Evolutionary conservation across 768 basidiomycete genomes (phyloP).

Genomic region (Hypholoma sublateritium): DNA sequence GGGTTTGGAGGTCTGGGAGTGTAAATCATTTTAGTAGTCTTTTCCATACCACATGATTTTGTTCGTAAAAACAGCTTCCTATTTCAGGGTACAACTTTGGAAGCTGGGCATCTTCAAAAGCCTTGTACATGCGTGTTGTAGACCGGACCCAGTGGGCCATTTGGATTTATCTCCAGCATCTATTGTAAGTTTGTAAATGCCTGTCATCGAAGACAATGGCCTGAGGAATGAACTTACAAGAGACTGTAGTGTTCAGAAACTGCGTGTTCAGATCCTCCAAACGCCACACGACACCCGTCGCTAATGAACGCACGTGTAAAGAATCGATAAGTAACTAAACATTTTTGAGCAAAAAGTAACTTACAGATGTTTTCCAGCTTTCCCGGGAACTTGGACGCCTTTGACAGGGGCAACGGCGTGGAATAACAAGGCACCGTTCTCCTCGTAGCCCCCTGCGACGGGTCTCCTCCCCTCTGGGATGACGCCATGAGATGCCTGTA

Average conservation of each 20-base stretch:
- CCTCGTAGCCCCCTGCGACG: conserved; percentile 77
- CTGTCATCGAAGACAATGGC: neutral
- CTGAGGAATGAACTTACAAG: conserved; percentile 35
- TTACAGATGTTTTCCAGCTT: conserved; percentile 70
- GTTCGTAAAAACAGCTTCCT: too few species aligned
- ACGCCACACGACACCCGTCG: conserved; percentile 42
- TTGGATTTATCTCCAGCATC: conserved; percentile 35
- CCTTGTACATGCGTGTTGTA: too few species aligned
- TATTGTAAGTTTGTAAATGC: conserved; percentile 8
- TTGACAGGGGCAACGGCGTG: conserved; percentile 59
- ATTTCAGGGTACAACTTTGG: too few species aligned
- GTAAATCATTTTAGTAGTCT: too few species aligned
- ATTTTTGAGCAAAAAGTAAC: conserved; percentile 19
- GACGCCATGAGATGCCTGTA: conserved; percentile 56
- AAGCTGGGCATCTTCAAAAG: too few species aligned
- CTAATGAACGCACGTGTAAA: conserved; percentile 32
- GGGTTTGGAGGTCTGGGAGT: too few species aligned
- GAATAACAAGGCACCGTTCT: conserved; percentile 62
- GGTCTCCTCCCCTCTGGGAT: conserved; percentile 58
- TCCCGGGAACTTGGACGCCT: conserved; percentile 67
- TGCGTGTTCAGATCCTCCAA: conserved; percentile 43
- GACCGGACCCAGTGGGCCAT: too few species aligned
- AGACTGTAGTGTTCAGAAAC: conserved; percentile 45
- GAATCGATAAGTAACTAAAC: neutral
- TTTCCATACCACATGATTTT: too few species aligned